Base-by-base conservation (phyloP, 2,329 filamentous ascomycete genomes). In the Alternaria infectoria region DNA sequence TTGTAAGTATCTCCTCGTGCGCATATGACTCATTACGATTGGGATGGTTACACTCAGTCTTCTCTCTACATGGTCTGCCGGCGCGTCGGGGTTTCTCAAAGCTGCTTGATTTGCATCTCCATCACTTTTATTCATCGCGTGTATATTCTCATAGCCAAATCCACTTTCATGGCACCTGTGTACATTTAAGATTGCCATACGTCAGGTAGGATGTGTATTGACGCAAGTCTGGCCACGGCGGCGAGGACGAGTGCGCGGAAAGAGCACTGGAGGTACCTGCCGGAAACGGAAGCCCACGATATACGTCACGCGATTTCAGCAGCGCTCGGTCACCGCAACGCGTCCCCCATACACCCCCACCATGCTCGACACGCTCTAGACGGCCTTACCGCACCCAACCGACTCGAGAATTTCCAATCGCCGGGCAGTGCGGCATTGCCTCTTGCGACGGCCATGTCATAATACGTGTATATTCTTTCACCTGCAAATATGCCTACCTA, bases 401-500 rank as follows among this genome's bases (percentile, higher is more conserved):
- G 40, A 47, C 21, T 9, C 6, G 26, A 40, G 13, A 11, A 36
- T 25, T 11, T n/a, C 10, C 26, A 3, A 6, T 46, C 9, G 17
- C 25, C 54, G 6, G 21, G 11, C 23, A 52, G 17, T 40, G 11
- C 19, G 6, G 30, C 21, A 21, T 26, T 15, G 30, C 47, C 40
- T 12, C n/a, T 32, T 19, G 56, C 30, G 28, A 21, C 49, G 36
- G 15, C 19, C 23, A 43, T 49, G 50, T 54, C 23, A 13, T 23
- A 23, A 26, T 19, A 54, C 30, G n/a, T 28, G 51, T 44, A 21
- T 49, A 49, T 32, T 28, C 13, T 23, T 25, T 47, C 13, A 54
- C 11, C 32, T 25, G 9, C 30, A 17, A 54, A 45, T 19, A 80
- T 80, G 78, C 78, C 77, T 30, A 67, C 65, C n/a, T 78, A 79